Conservation (phyloP, 805 yeast genomes). For the Clavispora phyllophila region DNA sequence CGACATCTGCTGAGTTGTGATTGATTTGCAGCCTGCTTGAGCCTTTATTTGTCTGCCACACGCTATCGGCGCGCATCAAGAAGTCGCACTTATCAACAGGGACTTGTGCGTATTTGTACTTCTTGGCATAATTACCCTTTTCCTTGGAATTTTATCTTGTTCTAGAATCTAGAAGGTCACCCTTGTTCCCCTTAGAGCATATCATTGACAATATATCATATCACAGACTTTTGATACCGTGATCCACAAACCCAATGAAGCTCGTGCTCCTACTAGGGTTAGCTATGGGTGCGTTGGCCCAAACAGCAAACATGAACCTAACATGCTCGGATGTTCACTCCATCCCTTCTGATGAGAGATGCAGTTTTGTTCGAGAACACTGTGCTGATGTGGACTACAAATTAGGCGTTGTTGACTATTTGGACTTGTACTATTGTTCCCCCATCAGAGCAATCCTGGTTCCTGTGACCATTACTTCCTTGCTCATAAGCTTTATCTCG, state of each 20-base stretch:
- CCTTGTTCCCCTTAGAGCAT: no score
- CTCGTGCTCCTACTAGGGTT: neutral
- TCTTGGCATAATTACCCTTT: no score
- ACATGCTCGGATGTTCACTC: conserved; percentile 9
- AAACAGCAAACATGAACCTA: neutral
- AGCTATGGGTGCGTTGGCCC: neutral
- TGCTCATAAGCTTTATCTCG: conserved; percentile 47
- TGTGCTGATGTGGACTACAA: conserved; percentile 26
- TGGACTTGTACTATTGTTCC: conserved; percentile 30
- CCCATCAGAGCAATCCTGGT: conserved; percentile 10
- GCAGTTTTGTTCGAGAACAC: conserved; percentile 30
- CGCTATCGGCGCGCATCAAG: neutral
- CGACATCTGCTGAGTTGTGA: no score
- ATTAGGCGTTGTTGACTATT: conserved; percentile 35
- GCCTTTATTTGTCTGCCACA: no score
- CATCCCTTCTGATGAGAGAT: conserved; percentile 23
- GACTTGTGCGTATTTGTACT: neutral
- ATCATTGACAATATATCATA: no score
- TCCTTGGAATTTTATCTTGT: no score
- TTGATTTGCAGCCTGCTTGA: no score
- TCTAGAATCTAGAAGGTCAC: no score
- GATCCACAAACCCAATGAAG: neutral
- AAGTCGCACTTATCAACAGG: neutral
- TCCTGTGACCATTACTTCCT: conserved; percentile 15
- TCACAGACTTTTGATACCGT: neutral